These are phyloP conservation scores for Pulveroboletus sp. DNA, from an alignment of 768 basidiomycete species.

Conservation along the genomic window DNA sequence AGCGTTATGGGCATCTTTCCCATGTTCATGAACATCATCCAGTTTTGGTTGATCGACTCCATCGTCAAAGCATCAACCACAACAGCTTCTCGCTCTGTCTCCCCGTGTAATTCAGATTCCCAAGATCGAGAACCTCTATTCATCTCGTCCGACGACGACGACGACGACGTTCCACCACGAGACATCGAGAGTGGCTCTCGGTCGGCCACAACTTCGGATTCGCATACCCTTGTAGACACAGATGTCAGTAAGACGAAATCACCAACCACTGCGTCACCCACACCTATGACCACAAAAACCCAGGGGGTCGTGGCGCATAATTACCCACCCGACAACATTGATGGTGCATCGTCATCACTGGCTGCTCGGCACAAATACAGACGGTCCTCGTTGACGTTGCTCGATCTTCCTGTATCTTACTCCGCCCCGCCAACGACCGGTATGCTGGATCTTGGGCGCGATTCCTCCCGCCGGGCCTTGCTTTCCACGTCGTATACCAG, in stretches of 20 bases:
- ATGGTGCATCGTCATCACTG: conserved; percentile 31
- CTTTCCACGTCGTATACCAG: background rate
- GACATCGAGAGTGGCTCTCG: conserved; percentile 48
- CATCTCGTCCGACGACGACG: conserved; percentile 51
- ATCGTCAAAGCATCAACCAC: conserved; percentile 73
- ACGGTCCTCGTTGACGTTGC: conserved; percentile 38
- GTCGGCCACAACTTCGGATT: conserved; percentile 29
- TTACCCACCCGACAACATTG: conserved; percentile 58
- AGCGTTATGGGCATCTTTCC: conserved; percentile 93
- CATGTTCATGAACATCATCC: conserved; percentile 80
- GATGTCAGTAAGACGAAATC: conserved; percentile 16
- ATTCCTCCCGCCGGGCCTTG: conserved; percentile 3
- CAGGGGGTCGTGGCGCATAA: conserved; percentile 18
- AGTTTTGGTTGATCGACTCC: conserved; percentile 95
- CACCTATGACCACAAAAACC: conserved; percentile 9
- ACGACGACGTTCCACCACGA: conserved; percentile 28
- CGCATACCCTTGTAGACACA: conserved; percentile 17
- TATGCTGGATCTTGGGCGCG: conserved; percentile 23
- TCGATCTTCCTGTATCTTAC: conserved; percentile 33
- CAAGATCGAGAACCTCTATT: conserved; percentile 64
- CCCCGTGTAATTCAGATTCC: conserved; percentile 35
- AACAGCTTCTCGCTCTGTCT: conserved; percentile 39
- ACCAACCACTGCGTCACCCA: conserved; percentile 12
- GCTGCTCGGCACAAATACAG: conserved; percentile 24
- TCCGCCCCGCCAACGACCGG: conserved; percentile 36